These are phyloP conservation scores for Hypocrella siamensis DNA, from an alignment of 2,329 filamentous ascomycete genomes.

Conservation along the genomic window DNA sequence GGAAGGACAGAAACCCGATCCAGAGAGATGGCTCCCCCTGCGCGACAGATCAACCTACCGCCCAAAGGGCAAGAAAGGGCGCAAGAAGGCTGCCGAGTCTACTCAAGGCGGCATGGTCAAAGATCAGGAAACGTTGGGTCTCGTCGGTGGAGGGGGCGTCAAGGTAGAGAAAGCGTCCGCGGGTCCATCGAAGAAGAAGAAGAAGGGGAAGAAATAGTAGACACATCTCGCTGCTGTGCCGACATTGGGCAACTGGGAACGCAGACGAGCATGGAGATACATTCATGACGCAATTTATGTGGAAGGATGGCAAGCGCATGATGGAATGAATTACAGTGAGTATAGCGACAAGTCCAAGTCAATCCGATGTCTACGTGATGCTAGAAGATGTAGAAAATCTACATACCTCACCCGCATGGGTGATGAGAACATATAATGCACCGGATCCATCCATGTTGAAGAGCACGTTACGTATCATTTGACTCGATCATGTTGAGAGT, in stretches of 20 bases:
- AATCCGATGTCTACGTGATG: too few species aligned
- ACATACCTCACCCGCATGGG: too few species aligned
- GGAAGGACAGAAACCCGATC: slow-evolving; percentile 65
- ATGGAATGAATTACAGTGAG: too few species aligned
- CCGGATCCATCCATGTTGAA: too few species aligned
- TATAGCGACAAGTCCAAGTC: too few species aligned
- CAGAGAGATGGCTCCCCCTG: slow-evolving; percentile 85
- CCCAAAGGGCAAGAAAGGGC: slow-evolving; percentile 84
- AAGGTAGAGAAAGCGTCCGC: slow-evolving; percentile 44
- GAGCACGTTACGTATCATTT: too few species aligned
- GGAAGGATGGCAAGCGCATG: too few species aligned
- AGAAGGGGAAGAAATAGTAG: slow-evolving; percentile 37
- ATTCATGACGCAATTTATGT: neutral
- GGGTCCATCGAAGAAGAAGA: slow-evolving; percentile 31
- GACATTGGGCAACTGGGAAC: too few species aligned
- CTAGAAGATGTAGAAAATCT: too few species aligned
- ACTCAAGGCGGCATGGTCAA: slow-evolving; percentile 76
- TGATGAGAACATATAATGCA: too few species aligned
- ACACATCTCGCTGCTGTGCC: too few species aligned
- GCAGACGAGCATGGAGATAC: neutral
- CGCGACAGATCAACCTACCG: slow-evolving; percentile 78
- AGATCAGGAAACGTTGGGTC: slow-evolving; percentile 52
- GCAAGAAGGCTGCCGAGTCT: slow-evolving; percentile 60
- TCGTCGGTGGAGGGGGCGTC: slow-evolving; percentile 48
- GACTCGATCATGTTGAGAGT: too few species aligned